Evolutionary conservation across 192 early-diverging fungal species (phyloP).

Genomic region (Nowakowskiella sp.): DNA sequence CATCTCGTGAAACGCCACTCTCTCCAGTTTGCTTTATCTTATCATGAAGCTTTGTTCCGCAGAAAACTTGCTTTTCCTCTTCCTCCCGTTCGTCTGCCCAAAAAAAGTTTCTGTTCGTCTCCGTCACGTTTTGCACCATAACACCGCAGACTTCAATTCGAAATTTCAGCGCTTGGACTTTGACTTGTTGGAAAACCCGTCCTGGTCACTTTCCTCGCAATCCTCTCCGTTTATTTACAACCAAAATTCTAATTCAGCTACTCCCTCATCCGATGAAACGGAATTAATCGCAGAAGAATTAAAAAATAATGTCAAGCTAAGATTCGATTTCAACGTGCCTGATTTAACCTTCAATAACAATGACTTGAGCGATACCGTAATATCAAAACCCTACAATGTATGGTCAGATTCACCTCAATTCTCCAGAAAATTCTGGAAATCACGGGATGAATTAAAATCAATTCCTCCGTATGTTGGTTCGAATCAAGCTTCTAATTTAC

Average conservation of each 20-base stretch:
- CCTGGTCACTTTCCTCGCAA: background rate
- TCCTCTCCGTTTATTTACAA: background rate
- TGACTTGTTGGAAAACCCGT: background rate
- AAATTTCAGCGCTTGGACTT: background rate
- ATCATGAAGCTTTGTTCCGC: no score
- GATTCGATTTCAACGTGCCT: background rate
- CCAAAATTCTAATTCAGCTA: no score
- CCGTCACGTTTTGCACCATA: background rate
- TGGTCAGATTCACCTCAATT: background rate
- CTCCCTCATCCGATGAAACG: background rate
- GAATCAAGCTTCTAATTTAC: background rate
- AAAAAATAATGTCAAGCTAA: background rate
- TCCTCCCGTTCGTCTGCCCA: no score
- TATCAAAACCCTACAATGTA: no score
- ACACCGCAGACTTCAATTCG: background rate
- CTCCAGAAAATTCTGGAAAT: no score
- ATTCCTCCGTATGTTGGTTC: background rate
- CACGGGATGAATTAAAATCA: background rate
- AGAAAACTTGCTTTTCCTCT: no score
- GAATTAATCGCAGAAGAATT: background rate
- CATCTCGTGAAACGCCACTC: no score
- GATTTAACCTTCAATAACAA: background rate
- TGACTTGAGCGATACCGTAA: no score
- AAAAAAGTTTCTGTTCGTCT: background rate
- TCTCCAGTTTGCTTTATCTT: no score